Conservation (phyloP, 768 basidiomycete genomes). For the Strobilomyces dryophilus region DNA sequence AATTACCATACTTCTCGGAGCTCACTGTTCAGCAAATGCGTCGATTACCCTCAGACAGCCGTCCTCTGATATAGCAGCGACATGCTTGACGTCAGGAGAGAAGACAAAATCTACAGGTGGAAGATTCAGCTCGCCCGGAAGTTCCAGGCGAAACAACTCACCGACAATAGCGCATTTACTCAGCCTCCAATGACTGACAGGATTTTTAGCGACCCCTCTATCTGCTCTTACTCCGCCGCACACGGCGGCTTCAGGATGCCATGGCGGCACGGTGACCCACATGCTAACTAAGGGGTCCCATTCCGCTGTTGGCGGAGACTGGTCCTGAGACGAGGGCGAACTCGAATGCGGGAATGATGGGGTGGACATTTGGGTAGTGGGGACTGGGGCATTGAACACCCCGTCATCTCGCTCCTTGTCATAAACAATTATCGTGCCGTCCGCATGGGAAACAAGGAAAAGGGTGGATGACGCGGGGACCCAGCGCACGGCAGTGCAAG, state of each 20-base stretch:
- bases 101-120: constrained; percentile 73
- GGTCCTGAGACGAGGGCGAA: constrained; percentile 23
- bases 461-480: constrained; percentile 76
- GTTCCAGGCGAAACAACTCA: constrained; percentile 29
- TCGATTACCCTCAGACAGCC: constrained; percentile 90
- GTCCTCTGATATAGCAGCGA: constrained; percentile 90
- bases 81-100: constrained; percentile 87
- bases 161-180: constrained; percentile 70
- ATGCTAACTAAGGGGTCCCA: constrained; percentile 80
- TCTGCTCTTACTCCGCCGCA: constrained; percentile 41
- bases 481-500: constrained; percentile 90
- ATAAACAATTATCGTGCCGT: constrained; percentile 85
- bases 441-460: constrained; percentile 84
- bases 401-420: constrained; percentile 92
- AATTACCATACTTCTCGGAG: constrained; percentile 18
- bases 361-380: constrained; percentile 31
- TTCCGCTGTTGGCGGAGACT: constrained; percentile 35
- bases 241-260: constrained; percentile 58
- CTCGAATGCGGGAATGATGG: constrained; percentile 25
- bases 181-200: constrained; percentile 87
- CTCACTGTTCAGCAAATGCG: constrained; percentile 76
- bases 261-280: constrained; percentile 79
- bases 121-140: not conserved
- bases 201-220: constrained; percentile 75
- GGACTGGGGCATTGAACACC: constrained; percentile 60